These are phyloP conservation scores for Skeletonema grethae DNA, from an alignment of 108 stramenopile genomes.

Conservation along the genomic window DNA sequence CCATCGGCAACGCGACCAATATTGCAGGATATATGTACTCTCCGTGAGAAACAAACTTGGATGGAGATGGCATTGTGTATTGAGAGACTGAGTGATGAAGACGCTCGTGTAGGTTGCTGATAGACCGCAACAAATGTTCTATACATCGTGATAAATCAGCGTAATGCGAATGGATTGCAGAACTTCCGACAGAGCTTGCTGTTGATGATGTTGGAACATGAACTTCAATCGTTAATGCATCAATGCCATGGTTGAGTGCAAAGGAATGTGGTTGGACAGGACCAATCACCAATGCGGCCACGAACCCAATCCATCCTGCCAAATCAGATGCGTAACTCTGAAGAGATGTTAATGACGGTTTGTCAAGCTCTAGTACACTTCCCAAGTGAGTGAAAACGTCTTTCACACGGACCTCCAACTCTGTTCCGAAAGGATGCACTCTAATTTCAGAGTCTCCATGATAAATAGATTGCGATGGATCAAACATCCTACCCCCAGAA, in stretches of 20 bases:
- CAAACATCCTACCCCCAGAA: not conserved
- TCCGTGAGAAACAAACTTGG: conserved; percentile 81
- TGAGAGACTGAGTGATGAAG: conserved; percentile 82
- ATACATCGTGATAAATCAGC: conserved; percentile 60
- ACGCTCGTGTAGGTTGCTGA: conserved; percentile 87
- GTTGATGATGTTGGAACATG: conserved; percentile 17
- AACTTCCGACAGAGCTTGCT: not conserved
- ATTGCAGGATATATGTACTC: conserved; percentile 82
- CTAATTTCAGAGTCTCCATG: conserved; percentile 32
- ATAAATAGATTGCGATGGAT: conserved; percentile 14
- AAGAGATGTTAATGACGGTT: conserved; percentile 16
- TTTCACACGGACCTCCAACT: conserved; percentile 6
- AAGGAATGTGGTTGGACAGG: conserved; percentile 63
- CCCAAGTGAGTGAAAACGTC: conserved; percentile 2
- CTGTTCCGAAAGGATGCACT: conserved; percentile 24
- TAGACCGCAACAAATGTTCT: conserved; percentile 64
- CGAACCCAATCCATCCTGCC: conserved; percentile 50
- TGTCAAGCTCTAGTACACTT: conserved; percentile 15
- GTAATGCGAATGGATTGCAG: conserved; percentile 39
- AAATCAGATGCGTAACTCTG: conserved; percentile 54
- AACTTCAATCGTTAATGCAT: conserved; percentile 74
- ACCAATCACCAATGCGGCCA: conserved; percentile 40
- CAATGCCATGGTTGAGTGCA: conserved; percentile 78
- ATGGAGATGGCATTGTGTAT: conserved; percentile 72
- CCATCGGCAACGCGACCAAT: conserved; percentile 74